A percentile compares a stretch with the other conserved stretches of the same genome.
phyloP scores from a whole-genome alignment of 2,329 filamentous ascomycete genomes.

The Verticillium tricorpus region DNA sequence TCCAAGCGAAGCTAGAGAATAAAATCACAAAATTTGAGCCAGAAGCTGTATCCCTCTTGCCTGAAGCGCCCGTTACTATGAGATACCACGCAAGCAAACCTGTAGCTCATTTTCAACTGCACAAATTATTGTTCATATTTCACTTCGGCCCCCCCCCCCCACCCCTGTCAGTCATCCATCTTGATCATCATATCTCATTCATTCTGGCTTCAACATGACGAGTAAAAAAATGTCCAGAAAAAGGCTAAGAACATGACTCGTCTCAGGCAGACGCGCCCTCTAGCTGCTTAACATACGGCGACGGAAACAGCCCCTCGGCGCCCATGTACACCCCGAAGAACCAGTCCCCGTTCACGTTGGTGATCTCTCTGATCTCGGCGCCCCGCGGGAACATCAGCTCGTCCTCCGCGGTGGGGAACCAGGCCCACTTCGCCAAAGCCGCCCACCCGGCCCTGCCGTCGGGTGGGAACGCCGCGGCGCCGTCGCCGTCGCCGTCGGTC shows the following conservation, averaged over 20 bases:
- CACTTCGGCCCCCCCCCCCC: too few relatives aligned
- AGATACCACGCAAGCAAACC: too few relatives aligned
- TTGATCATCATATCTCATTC: not conserved
- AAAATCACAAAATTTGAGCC: too few relatives aligned
- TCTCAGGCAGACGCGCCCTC: not conserved
- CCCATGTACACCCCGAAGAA: constrained; percentile 84
- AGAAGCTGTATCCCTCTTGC: too few relatives aligned
- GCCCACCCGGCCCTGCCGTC: constrained; percentile 67
- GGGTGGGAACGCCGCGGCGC: constrained; percentile 55
- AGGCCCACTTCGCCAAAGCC: constrained; percentile 67
- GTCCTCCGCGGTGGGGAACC: constrained; percentile 66
- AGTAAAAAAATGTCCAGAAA: too few relatives aligned
- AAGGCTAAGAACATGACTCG: not conserved
- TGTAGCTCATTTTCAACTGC: too few relatives aligned
- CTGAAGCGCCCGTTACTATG: too few relatives aligned
- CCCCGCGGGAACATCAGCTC: constrained; percentile 81
- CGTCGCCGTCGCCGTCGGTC: constrained; percentile 20
- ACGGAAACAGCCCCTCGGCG: constrained; percentile 72
- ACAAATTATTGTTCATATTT: too few relatives aligned
- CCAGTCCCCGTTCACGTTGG: constrained; percentile 90
- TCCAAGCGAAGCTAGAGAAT: too few relatives aligned
- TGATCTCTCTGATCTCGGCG: constrained; percentile 76
- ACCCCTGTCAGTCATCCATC: too few relatives aligned
- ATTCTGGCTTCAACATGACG: not conserved
- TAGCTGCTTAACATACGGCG: constrained; percentile 60